Base-by-base conservation (phyloP, 1,284 basidiomycete species). In the Microbotryum saponariae region DNA sequence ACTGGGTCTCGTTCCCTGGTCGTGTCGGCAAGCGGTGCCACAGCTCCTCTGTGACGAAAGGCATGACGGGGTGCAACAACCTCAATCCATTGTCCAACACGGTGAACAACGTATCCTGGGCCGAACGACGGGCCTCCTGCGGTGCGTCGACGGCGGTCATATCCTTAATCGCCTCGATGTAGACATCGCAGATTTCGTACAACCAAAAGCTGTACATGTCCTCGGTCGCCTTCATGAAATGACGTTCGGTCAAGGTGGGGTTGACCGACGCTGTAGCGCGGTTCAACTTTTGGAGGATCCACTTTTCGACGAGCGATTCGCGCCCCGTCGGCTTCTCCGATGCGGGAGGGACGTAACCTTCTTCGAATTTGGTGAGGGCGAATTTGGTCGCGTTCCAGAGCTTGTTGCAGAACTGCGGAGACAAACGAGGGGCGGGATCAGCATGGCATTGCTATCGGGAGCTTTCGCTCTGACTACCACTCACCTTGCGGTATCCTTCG, bases 361-460 rank as follows among this genome's bases (percentile, higher is more conserved):
- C 84, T 66, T 91, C 91, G 46, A 97, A 79, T 78, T 93, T 93
- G 75, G 94, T 83, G 85, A 97, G 90, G 31, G 92, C 94, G 73
- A 99, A 98, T 76, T 94, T 94, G 62, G 93, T 98, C 1, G 96
- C 96, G 75, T 99, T 98, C 83, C 96, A 98, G 33, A 99, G 86
- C 81, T 98, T 98, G 81, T 99, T 98, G 80, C 96, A 98, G 81
- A 97, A 96, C 78, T 68, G 51, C n/a, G 4, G 4, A n/a, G 21
- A 12, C 18, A 27, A 21, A n/a, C 33, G 42, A 29, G 23, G 37
- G 21, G 25, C 31, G 1, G 2, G 4, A 1, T 25, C 31, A 5
- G 21, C 20, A 12, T 18, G 12, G 31, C 27, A 27, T 27, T 27
- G 27, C 31, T 31, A 31, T 31, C 31, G 31, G 31, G 2, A 31